A percentile compares a stretch with the other conserved stretches of the same genome.
Evolutionary conservation across 2,329 filamentous ascomycete species (phyloP).

Genomic region (Monilinia fructigena): DNA sequence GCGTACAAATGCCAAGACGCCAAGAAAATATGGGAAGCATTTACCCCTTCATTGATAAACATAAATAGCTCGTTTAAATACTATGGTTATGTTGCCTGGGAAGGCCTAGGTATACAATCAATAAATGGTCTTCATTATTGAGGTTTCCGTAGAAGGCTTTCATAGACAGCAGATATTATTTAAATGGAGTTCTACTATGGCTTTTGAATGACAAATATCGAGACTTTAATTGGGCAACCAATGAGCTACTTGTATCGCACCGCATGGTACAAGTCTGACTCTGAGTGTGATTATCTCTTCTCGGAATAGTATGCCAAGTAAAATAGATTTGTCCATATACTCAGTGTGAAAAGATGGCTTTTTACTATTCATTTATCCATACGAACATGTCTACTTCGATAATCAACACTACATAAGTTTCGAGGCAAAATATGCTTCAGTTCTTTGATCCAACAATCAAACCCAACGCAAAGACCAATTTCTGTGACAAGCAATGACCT

Average conservation of each 20-base stretch:
- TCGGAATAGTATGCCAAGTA: background rate
- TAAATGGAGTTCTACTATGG: too few relatives aligned
- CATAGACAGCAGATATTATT: too few relatives aligned
- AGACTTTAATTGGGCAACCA: constrained; percentile 3
- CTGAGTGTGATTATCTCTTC: background rate
- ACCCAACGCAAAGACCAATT: background rate
- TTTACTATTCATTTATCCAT: background rate
- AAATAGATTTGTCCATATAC: background rate
- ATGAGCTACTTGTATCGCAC: background rate
- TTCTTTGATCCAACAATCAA: background rate
- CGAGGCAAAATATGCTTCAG: background rate
- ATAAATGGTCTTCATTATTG: background rate
- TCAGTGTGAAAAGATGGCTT: background rate
- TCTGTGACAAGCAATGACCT: background rate
- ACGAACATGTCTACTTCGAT: background rate
- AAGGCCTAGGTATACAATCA: background rate
- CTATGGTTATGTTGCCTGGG: background rate
- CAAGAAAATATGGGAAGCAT: background rate
- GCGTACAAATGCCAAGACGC: constrained; percentile 4
- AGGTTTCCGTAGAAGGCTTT: too few relatives aligned
- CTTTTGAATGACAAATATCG: background rate
- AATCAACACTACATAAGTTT: background rate
- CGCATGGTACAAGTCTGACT: background rate
- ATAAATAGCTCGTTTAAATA: constrained; percentile 7
- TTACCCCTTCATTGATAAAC: constrained; percentile 5